These are phyloP conservation scores for Paramecium bursaria DNA, from an alignment of 73 alveolate genomes.

Conservation along the genomic window DNA sequence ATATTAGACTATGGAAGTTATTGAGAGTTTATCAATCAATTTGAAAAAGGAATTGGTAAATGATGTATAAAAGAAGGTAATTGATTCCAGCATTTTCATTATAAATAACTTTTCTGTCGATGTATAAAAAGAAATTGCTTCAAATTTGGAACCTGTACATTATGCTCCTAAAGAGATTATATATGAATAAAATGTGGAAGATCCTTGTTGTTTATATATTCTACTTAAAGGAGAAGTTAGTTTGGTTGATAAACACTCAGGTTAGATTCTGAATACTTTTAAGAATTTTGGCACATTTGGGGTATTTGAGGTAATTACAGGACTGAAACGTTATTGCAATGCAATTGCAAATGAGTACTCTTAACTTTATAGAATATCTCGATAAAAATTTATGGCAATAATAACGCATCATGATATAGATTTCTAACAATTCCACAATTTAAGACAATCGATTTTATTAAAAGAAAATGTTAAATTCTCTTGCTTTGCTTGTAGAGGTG, in stretches of 20 bases:
- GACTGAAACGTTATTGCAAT: too few relatives aligned
- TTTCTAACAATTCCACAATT: too few relatives aligned
- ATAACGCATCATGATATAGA: too few relatives aligned
- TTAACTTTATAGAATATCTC: too few relatives aligned
- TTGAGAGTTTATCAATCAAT: slow-evolving; percentile 10
- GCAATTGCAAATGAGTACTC: too few relatives aligned
- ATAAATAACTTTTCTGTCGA: slow-evolving; percentile 10
- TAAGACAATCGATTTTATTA: too few relatives aligned
- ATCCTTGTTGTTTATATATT: slow-evolving; percentile 20
- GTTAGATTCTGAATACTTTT: background rate
- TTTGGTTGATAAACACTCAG: slow-evolving; percentile 1
- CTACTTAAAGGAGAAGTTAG: slow-evolving; percentile 33
- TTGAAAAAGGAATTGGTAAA: slow-evolving; percentile 38
- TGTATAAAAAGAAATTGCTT: slow-evolving; percentile 7
- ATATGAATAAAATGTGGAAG: slow-evolving; percentile 16
- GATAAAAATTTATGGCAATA: too few relatives aligned
- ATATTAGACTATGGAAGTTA: background rate
- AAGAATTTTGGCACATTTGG: too few relatives aligned
- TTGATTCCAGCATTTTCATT: slow-evolving; percentile 2
- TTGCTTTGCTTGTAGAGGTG: slow-evolving; percentile 29
- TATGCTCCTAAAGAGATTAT: slow-evolving; percentile 17
- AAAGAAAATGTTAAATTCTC: too few relatives aligned
- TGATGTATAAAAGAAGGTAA: slow-evolving; percentile 13
- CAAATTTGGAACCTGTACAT: background rate
- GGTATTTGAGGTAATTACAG: too few relatives aligned